These are phyloP conservation scores for Noccaea caerulescens DNA, from an alignment of 345 rosid species.

Conservation along the genomic window DNA sequence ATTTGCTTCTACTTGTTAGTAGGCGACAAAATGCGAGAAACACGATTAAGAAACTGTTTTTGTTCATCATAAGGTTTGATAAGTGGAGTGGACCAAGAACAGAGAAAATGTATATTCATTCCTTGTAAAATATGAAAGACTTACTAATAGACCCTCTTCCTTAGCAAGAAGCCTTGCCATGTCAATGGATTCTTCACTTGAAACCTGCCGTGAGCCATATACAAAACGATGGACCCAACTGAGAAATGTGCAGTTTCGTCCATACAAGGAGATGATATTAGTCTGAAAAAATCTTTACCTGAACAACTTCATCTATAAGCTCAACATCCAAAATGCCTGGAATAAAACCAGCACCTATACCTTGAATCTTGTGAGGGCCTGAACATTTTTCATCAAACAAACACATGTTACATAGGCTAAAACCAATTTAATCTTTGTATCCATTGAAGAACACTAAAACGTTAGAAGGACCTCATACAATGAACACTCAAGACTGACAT, in stretches of 20 bases:
- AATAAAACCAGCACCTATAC: slow-evolving; percentile 90
- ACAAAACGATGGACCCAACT: background rate
- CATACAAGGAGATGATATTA: background rate
- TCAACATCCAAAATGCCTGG: slow-evolving; percentile 81
- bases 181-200: slow-evolving; percentile 84
- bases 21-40: no score
- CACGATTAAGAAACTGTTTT: no score
- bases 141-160: slow-evolving; percentile 88
- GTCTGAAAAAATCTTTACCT: slow-evolving; percentile 49
- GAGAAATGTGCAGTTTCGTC: background rate
- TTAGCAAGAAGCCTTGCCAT: slow-evolving; percentile 73
- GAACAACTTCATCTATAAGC: slow-evolving; percentile 80
- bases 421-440: no score
- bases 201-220: slow-evolving; percentile 49
- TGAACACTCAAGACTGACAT: no score
- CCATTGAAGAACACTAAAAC: no score
- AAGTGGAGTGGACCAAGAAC: no score
- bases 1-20: background rate
- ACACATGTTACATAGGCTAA: slow-evolving; percentile 11
- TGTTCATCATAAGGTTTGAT: background rate
- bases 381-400: slow-evolving; percentile 27
- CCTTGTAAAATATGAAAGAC: slow-evolving; percentile 22
- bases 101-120: no score
- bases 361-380: slow-evolving; percentile 98
- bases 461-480: no score